Percentiles rank a stretch among this genome's conserved stretches.
Evolutionary conservation across 345 rosid species (phyloP).

Genomic region (Pugionium cornutum): DNA sequence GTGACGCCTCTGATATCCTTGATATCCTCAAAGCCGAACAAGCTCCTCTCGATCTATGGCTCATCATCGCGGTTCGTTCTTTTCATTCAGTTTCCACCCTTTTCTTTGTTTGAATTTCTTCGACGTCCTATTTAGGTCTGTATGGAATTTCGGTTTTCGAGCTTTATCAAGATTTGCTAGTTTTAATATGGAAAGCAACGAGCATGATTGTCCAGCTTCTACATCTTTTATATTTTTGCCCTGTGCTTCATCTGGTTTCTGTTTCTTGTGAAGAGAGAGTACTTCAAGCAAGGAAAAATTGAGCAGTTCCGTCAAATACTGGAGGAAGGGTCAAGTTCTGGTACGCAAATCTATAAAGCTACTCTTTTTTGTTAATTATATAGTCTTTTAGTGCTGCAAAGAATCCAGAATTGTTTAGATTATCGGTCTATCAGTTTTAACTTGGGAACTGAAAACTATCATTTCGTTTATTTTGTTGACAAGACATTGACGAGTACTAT

Average conservation of each 20-base stretch:
- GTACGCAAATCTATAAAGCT: constrained; percentile 37
- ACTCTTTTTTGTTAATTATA: background rate
- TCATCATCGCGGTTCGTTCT: constrained; percentile 79
- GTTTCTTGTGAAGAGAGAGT: constrained; percentile 68
- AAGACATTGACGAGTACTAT: constrained; percentile 96
- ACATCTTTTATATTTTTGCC: too few relatives aligned
- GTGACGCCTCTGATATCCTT: constrained; percentile 94
- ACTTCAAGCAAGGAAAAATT: constrained; percentile 91
- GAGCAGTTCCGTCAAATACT: constrained; percentile 92
- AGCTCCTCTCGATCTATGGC: constrained; percentile 99
- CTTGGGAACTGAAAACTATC: background rate
- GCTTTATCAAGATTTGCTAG: background rate
- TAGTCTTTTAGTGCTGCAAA: background rate
- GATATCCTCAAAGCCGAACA: constrained; percentile 99
- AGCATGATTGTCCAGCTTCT: too few relatives aligned
- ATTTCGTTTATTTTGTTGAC: constrained; percentile 20
- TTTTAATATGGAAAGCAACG: background rate
- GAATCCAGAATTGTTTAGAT: too few relatives aligned
- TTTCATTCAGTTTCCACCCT: background rate
- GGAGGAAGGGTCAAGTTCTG: constrained; percentile 97
- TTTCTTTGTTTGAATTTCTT: background rate
- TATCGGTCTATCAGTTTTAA: too few relatives aligned
- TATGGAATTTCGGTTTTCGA: too few relatives aligned
- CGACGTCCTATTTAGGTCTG: background rate
- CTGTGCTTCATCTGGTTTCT: background rate